Conservation (phyloP, 2,329 filamentous ascomycete species). For the Fusarium setosum region DNA sequence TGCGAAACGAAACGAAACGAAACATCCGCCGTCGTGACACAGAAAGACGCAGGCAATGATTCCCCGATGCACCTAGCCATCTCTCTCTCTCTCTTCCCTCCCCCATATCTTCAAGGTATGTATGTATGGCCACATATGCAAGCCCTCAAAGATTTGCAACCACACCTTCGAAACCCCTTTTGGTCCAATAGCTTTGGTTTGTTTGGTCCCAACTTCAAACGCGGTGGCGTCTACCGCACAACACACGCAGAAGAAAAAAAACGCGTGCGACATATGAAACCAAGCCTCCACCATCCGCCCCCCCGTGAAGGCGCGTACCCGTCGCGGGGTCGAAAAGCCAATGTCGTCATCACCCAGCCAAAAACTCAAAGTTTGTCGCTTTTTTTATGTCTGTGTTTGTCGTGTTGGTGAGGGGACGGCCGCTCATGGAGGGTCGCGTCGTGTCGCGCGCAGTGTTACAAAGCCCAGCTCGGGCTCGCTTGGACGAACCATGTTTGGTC, state of each 20-base stretch:
- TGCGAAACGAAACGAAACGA: conserved; percentile 21
- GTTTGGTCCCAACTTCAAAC: not conserved
- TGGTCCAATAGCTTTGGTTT: not conserved
- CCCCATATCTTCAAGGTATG: too few relatives aligned
- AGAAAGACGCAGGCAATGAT: not conserved
- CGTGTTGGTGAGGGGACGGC: not conserved
- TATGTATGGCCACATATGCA: too few relatives aligned
- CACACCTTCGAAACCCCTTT: not conserved
- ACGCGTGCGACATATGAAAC: not conserved
- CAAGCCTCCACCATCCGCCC: not conserved
- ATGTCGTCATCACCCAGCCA: conserved; percentile 13
- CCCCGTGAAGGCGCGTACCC: not conserved
- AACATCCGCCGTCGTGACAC: not conserved
- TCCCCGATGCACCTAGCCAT: too few relatives aligned
- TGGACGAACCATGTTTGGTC: conserved; percentile 23
- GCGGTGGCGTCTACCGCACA: conserved; percentile 5
- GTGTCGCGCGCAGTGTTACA: conserved; percentile 16
- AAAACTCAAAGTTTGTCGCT: not conserved
- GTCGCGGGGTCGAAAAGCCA: not conserved
- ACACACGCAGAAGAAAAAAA: not conserved
- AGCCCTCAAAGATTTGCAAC: not conserved
- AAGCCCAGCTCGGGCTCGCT: conserved; percentile 15
- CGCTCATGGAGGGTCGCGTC: not conserved
- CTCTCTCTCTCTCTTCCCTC: too few relatives aligned
- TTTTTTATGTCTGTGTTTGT: not conserved